Base-by-base conservation (phyloP, 108 stramenopile genomes). In the Nitzschia inconspicua region DNA sequence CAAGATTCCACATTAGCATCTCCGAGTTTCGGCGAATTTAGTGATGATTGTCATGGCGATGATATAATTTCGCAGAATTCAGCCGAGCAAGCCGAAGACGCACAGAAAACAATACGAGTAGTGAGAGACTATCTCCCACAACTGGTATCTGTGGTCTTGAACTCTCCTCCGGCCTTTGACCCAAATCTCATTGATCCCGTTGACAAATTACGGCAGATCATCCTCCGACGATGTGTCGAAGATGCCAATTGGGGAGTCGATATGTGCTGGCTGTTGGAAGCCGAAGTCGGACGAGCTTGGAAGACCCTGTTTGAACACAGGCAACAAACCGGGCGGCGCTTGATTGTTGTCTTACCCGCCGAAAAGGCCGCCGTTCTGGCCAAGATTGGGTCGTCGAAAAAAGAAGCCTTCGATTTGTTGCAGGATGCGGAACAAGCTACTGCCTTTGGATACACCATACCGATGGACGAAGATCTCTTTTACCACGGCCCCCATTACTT, bases 341-440 rank as follows among this genome's bases (percentile, higher is more conserved):
- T 93, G 39, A 89, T 93, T 24, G 44, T 93, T 29, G 80, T 89
- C 14, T 69, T 89, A 6, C 91, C 88, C n/a, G 80, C 84, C 9
- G 91, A 93, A 23, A 89, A 86, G 49, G 91, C 91, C 1, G 77
- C 74, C 16, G 91, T 83, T 9, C 56, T 93, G 26, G 85, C 80
- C 16, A 80, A 83, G 25, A 88, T 93, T 63, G 91, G 91, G 22
- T 69, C 65, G 16, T 86, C 84, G 65, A 89, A 88, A 60, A 60
- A 78, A 30, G 82, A 79, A 40, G 84, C 88, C 14, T 93, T 93
- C 64, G 86, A 93, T 68, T 70, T 93, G 47, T 60, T 93, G 20
- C 91, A 93, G 69, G 91, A 87, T 64, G 79, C 82, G 23, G 91
- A 93, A 61, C 84, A 83, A 64, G 91, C 86, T 29, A 89, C 91